These are phyloP conservation scores for Penicillium argentinense DNA, from an alignment of 495 filamentous ascomycete genomes.

Conservation along the genomic window DNA sequence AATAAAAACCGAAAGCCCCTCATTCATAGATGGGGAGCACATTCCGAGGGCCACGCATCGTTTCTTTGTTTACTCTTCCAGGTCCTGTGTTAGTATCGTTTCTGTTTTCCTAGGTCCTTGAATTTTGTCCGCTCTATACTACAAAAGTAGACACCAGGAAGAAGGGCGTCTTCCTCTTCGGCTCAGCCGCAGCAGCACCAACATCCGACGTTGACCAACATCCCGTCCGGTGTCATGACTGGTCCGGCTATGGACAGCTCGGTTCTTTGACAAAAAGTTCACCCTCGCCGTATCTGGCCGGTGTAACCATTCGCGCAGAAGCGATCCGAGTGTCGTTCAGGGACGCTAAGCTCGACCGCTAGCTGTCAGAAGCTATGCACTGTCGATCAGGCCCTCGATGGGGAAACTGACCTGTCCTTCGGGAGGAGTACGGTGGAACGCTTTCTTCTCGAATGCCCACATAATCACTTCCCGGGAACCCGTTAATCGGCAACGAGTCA, in stretches of 20 bases:
- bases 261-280: not conserved
- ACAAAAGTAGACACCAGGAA: too few relatives aligned
- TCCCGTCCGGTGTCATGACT: not conserved
- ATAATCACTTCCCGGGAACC: slow-evolving; percentile 4
- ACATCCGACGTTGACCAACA: too few relatives aligned
- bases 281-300: not conserved
- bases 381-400: slow-evolving; percentile 12
- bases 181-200: too few relatives aligned
- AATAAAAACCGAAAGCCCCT: not conserved
- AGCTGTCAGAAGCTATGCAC: not conserved
- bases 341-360: not conserved
- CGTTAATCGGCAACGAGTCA: not conserved
- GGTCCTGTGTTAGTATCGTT: too few relatives aligned
- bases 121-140: not conserved
- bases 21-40: too few relatives aligned
- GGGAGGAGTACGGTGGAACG: slow-evolving; percentile 6
- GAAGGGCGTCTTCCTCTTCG: too few relatives aligned
- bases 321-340: not conserved
- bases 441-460: not conserved
- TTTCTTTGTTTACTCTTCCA: too few relatives aligned
- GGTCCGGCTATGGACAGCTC: slow-evolving; percentile 7
- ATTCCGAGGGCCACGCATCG: not conserved
- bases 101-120: too few relatives aligned
- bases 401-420: slow-evolving; percentile 2
- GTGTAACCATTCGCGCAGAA: slow-evolving; percentile 13